Percentiles rank a stretch among this genome's conserved stretches.
Conservation (phyloP, 306 rosid species). For the Myrica gale region DNA sequence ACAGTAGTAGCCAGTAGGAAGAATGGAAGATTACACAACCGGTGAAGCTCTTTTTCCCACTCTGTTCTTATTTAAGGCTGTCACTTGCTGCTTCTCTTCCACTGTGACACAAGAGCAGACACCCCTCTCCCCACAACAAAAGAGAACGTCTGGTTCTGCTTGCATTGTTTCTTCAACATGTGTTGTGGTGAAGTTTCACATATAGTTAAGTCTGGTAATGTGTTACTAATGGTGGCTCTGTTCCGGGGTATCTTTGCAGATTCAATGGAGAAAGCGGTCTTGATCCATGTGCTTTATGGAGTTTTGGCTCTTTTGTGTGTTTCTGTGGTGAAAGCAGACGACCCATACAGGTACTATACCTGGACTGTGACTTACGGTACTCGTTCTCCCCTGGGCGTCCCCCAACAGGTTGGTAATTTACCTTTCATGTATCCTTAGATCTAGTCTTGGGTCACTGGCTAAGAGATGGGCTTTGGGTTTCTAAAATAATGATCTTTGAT, state of each 20-base stretch:
- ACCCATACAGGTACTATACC: slow-evolving; percentile 67
- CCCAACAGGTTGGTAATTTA: slow-evolving; percentile 70
- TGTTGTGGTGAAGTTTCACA: slow-evolving; percentile 19
- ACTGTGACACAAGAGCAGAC: background rate
- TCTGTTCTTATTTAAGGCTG: slow-evolving; percentile 35
- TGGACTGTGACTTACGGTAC: slow-evolving; percentile 95
- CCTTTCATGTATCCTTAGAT: slow-evolving; percentile 32
- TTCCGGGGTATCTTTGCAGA: slow-evolving; percentile 29
- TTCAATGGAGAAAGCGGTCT: slow-evolving; percentile 49
- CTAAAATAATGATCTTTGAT: slow-evolving; percentile 33
- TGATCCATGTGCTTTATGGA: slow-evolving; percentile 42
- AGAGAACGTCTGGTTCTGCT: background rate
- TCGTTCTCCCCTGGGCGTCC: slow-evolving; percentile 68
- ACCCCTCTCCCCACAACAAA: background rate
- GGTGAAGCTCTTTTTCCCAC: slow-evolving; percentile 38
- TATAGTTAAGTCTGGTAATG: background rate
- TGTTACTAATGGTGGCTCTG: slow-evolving; percentile 9
- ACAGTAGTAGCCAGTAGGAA: no score
- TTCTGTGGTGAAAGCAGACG: slow-evolving; percentile 66
- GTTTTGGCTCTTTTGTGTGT: slow-evolving; percentile 40
- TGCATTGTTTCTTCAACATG: slow-evolving; percentile 17
- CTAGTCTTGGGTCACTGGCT: slow-evolving; percentile 23
- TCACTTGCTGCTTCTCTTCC: slow-evolving; percentile 16
- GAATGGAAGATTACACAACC: background rate
- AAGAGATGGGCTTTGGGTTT: slow-evolving; percentile 4